Base-by-base conservation (phyloP, 805 yeast genomes). In the Cyberlindnera bimundalis region DNA sequence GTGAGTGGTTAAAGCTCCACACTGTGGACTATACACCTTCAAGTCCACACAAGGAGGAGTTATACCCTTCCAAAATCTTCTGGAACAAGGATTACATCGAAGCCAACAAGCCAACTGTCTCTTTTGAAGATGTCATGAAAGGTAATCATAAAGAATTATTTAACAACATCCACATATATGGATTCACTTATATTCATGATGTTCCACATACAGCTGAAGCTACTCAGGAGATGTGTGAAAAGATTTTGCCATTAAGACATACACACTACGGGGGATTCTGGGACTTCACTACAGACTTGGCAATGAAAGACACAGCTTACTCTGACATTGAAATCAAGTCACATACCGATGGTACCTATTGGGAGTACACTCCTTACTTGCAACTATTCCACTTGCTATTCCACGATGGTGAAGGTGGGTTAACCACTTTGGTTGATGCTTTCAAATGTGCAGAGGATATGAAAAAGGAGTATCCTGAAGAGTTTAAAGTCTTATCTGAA, bases 191-290 rank as follows among this genome's bases (percentile, higher is more conserved):
- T 39, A 72, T 81, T 33, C 71, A 78, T 37, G 70, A 74, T 46
- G 82, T 78, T 16, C 88, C 87, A 1, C 76, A 68, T 5, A 66
- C 68, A 13, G 76, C 84, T 1, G 76, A 74, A 47, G 80, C 67
- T 16, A 81, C 89, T 2, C 72, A 80, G 51, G 60, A 62, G 46
- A 66, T 81, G 44, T 72, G 79, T 40, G 77, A 78, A 47, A 62
- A 74, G 49, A 71, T 81, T 46, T 70, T 79, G 40, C 79, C 76
- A 55, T 73, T 80, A 35, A 66, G 84, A 30, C 79, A 79, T 19
- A 81, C 89, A 2, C 89, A 81, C 55, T 81, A 82, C 50, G 88
- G 87, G n/a, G 87, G 84, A 1, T 81, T 82, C 61, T 82, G 88
- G 87, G 86, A 80, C 55, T 81, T 82, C 59, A 81, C 88, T 10